Base-by-base conservation (phyloP, 2,329 filamentous ascomycete species). In the Chrysosporium keratinophilum region DNA sequence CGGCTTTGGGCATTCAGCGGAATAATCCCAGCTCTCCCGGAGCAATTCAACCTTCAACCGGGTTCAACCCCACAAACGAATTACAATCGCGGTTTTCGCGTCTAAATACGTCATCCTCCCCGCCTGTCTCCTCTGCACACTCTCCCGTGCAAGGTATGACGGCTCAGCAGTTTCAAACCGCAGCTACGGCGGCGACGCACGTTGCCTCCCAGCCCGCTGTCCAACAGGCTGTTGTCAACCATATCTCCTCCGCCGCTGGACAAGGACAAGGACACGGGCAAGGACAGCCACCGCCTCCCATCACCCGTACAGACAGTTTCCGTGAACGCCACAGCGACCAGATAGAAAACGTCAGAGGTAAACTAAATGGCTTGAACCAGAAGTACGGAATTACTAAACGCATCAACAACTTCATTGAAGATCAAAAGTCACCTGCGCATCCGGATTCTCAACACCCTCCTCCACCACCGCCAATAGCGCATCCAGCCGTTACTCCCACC, bases 1-100 rank as follows among this genome's bases (percentile, higher is more conserved):
- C 88, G 0, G 85, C 79, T 0, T 74, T 95, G 3, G 85, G 85
- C 4, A 94, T 95, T 57, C 83, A 81, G 60, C 56, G 61, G 14
- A 59, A 9, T 57, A 42, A 54, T 55, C 49, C 55, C 1, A 31
- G 50, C 5, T 9, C 34, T 31, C 40, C 19, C 6, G 17, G 10
- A 3, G 5, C 40, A 39, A 15, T 5, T 31, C 55, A 34, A 52
- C 42, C 28, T 14, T 10, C 51, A 14, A 41, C 10, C 9, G 11
- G 23, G 9, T 35, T 33, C 34, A 40, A 46, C 14, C 1, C 51
- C 6, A 44, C 49, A n/a, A 47, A 53, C 19, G 51, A 48, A 23
- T 35, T 53, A 15, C 51, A 53, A 28, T 28, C 51, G 6, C 51
- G 37, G 10, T 53, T 53, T 34, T 31, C 51, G 14, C 42, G 23